Evolutionary conservation across 2,329 filamentous ascomycete species (phyloP), one percentile per base, ranked within the genome.

Genomic region (Penicillium sp.): DNA sequence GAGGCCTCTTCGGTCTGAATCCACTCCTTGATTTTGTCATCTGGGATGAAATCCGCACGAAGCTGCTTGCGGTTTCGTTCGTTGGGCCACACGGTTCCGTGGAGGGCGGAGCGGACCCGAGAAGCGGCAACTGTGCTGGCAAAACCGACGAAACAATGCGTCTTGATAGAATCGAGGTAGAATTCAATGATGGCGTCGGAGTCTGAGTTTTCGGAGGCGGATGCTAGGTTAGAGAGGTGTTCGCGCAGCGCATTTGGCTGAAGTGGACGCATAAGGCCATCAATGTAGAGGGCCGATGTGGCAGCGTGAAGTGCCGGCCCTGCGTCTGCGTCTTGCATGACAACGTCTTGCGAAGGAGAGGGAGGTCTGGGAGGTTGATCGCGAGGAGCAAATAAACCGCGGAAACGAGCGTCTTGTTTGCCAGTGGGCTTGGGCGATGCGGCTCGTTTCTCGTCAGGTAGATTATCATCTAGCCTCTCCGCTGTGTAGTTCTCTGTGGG

Each of bases 11-110:
- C 91, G 39, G 75, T 81, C 7, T 84, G 81, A 55, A 95, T 87
- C 91, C 92, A 97, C 22, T 83, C 82, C 13, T 77, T 71, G 4
- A 95, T 81, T 59, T 86, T 84, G 24, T 91, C 86, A 16, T 88
- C 83, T 0, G 93, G 93, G 18, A 97, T 82, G 70, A 94, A 97
- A 71, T 99, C 94, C 3, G 91, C 90, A 84, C 88, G 95, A 1
- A 97, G 81, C 1, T 86, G 82, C 71, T 94, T 95, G 31, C 94
- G 84, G 62, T 88, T 90, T 55, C 87, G 86, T 75, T 97, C 93
- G 55, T 92, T 85, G 1, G 93, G 93, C 91, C 92, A 97, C 34
- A 92, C 83, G 21, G 83, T 83, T 54, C 86, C 84, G 73, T 99
- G 93, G 2, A 97, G 79, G 2, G 83, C 83, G 9, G 85, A 82